Conservation (phyloP, 2,329 filamentous ascomycete species). For the Dactylellina drechsleri region DNA sequence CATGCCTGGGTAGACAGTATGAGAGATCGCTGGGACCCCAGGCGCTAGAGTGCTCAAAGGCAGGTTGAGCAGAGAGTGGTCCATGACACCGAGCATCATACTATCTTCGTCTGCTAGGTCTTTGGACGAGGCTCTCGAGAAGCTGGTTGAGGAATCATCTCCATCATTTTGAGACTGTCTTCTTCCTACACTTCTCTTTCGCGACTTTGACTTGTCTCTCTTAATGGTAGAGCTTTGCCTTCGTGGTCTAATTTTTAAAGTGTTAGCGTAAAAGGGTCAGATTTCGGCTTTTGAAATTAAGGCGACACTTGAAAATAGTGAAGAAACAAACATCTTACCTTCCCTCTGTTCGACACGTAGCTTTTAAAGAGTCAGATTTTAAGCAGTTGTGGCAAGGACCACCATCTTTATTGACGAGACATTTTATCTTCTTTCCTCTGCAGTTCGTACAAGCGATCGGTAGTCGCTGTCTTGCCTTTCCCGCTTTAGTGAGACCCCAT, state of each 20-base stretch:
- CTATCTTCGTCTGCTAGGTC: constrained; percentile 44
- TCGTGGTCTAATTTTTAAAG: constrained; percentile 23
- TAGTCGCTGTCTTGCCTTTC: constrained; percentile 58
- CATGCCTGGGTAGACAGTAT: constrained; percentile 19
- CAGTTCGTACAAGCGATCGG: constrained; percentile 58
- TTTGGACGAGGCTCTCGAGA: constrained; percentile 50
- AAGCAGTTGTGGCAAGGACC: constrained; percentile 52
- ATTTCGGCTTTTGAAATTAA: constrained; percentile 26
- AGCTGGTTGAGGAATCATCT: constrained; percentile 45
- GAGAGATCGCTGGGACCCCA: constrained; percentile 30
- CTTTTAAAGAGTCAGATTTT: constrained; percentile 49
- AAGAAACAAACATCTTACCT: constrained; percentile 42
- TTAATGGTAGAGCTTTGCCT: constrained; percentile 53
- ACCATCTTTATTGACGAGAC: constrained; percentile 55
- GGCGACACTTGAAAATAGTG: constrained; percentile 23
- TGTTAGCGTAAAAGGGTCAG: constrained; percentile 22
- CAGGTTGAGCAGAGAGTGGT: constrained; percentile 38
- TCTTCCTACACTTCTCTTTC: constrained; percentile 45
- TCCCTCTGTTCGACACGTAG: constrained; percentile 47
- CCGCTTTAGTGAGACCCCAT: constrained; percentile 59
- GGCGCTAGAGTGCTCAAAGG: constrained; percentile 28
- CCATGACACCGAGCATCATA: constrained; percentile 42
- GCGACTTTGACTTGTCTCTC: constrained; percentile 51
- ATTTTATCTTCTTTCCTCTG: constrained; percentile 59
- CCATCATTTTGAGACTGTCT: constrained; percentile 44